A percentile compares a stretch with the other conserved stretches of the same genome.
These are phyloP conservation scores for Baorangia bicolor DNA, from an alignment of 768 basidiomycete genomes.

Conservation along the genomic window DNA sequence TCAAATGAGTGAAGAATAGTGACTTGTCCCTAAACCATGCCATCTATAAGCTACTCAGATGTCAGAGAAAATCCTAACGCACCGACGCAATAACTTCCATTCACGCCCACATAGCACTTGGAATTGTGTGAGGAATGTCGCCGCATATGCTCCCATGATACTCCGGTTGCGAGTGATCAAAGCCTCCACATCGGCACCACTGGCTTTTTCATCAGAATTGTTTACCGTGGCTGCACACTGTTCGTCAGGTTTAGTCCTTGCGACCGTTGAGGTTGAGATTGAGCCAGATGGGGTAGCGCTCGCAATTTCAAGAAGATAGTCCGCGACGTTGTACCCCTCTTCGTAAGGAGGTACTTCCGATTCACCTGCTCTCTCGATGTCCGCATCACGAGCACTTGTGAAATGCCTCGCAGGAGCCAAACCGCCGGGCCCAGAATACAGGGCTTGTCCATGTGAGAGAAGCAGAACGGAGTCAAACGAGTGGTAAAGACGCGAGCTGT, in stretches of 20 bases:
- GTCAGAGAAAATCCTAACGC: conserved; percentile 5
- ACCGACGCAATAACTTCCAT: conserved; percentile 79
- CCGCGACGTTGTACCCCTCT: conserved; percentile 88
- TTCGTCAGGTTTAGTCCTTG: conserved; percentile 3
- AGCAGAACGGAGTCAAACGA: conserved; percentile 81
- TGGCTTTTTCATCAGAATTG: conserved; percentile 15
- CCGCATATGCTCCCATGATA: conserved; percentile 45
- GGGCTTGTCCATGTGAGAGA: conserved; percentile 69
- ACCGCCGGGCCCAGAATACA: conserved; percentile 79
- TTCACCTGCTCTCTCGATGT: conserved; percentile 36
- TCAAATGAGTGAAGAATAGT: conserved; percentile 76
- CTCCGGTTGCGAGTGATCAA: conserved; percentile 14
- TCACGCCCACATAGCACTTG: conserved; percentile 80
- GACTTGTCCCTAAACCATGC: conserved; percentile 65
- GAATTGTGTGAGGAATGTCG: conserved; percentile 88
- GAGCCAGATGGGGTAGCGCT: conserved; percentile 56
- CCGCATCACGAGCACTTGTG: conserved; percentile 30
- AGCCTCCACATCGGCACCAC: conserved; percentile 20
- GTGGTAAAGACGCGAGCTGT: conserved; percentile 78
- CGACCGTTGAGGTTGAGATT: conserved; percentile 33
- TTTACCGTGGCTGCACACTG: background rate
- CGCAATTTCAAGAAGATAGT: conserved; percentile 88
- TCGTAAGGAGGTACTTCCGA: conserved; percentile 52
- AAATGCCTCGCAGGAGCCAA: conserved; percentile 71
- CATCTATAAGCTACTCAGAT: background rate